Base-by-base conservation (phyloP, 2,329 filamentous ascomycete species). In the Ceratocystis ficicola region DNA sequence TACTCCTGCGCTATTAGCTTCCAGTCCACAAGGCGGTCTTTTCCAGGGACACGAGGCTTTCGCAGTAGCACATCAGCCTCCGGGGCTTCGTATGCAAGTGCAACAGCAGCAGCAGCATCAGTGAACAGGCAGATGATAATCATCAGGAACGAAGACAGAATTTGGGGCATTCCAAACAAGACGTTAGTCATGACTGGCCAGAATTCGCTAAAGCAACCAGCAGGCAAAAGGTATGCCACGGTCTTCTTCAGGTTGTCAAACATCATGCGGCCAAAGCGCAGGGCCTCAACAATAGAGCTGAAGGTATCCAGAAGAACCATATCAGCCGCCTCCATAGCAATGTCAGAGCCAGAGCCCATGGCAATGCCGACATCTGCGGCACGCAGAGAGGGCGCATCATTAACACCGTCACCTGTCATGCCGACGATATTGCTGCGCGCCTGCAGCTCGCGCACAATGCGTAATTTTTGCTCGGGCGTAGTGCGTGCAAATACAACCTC, bases 231-330 rank as follows among this genome's bases (percentile, higher is more conserved):
- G 75, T 99, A 99, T 62, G 94, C 90, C 77, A 99, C 99, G 77
- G 99, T 99, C 75, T 99, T 94, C 75, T 99, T 95, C 6, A 94
- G 97, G 81, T 99, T 99, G 86, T 94, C 96, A 83, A 96, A 99
- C 77, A 99, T 99, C 70, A 92, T 92, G 68, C 94, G 88, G 64
- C 94, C 94, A 77, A 99, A 94, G 75, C 97, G 94, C 69, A 99
- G 91, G 60, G 94, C 94, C 75, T 96, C 90, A 70, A 99, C 99
- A 1, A 94, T 97, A 68, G 94, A 94, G 75, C 99, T 99, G 80
- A 99, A 97, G 78, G 96, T 91, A 77, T 99, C 95, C 28, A 92
- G 89, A 63, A 99, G 86, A 63, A 99, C 93, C 94, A 99, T 99
- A 75, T 99, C 94, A 67, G 95, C 90, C 25, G 94, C 94, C 70